Evolutionary conservation across 2,329 filamentous ascomycete genomes (phyloP), one percentile per base, ranked within the genome.

Genomic region (Sporothrix inflata): DNA sequence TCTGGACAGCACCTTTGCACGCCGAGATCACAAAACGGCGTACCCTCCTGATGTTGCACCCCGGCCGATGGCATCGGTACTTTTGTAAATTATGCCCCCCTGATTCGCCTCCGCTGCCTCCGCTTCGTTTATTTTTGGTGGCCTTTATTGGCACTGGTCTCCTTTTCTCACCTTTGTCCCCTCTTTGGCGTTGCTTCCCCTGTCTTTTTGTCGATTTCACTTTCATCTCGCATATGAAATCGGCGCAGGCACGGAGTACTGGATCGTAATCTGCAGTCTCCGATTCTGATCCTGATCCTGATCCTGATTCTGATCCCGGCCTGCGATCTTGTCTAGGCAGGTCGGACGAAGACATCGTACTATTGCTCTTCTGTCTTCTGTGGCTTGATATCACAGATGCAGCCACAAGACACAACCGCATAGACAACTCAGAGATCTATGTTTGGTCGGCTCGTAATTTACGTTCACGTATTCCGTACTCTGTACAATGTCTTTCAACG

Each of bases 161-260:
- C 30, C 30, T 34, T 34, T 34, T 34, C 3, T 34, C 21, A 1
- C 5, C 49, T 14, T 30, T 12, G 11, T n/a, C 8, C 9, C 27
- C 12, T 27, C n/a, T n/a, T 57, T 9, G 27, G 34, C 53, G 53
- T n/a, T 34, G 53, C 27, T 66, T 19, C 65, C 63, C 21, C 63
- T 66, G 24, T 66, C 21, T 51, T 21, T 51, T 55, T 5, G 24
- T 55, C 53, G 24, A 27, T 34, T 57, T 16, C 27, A 34, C 30
- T 34, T 34, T 34, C 27, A 57, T 57, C 53, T 34, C 19, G 53
- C 53, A 57, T n/a, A 30, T 57, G 24, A 57, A 57, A 57, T 57
- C 27, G 0, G 27, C 45, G 45, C 14, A 16, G 6, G 12, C 45
- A 47, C 45, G 16, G 53, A 57, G 27, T 57, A 27, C 53, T 57